Conservation (phyloP, 169 alveolate species). For the Plasmodium adleri region DNA sequence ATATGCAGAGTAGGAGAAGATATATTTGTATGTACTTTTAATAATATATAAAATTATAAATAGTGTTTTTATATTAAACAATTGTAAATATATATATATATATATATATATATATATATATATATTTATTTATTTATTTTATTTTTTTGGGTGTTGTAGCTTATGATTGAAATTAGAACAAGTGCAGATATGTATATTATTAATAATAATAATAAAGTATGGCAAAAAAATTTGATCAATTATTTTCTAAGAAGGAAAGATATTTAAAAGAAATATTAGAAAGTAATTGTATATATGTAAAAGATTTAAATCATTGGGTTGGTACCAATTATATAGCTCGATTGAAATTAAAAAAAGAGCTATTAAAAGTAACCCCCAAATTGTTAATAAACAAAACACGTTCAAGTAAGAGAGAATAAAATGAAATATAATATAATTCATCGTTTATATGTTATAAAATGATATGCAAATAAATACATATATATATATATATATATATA, state of each 20-base stretch:
- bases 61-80: too few relatives aligned
- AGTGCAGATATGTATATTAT: too few relatives aligned
- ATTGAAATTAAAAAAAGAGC: slow-evolving; percentile 47
- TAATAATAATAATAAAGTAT: not conserved
- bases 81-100: too few relatives aligned
- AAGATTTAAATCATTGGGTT: slow-evolving; percentile 52
- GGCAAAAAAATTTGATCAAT: slow-evolving; percentile 36
- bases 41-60: too few relatives aligned
- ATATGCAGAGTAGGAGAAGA: too few relatives aligned
- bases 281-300: slow-evolving; percentile 42
- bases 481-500: not conserved
- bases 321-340: slow-evolving; percentile 35
- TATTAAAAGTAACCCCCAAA: slow-evolving; percentile 38
- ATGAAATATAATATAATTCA: not conserved
- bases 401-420: slow-evolving; percentile 20
- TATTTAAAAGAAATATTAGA: slow-evolving; percentile 62
- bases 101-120: too few relatives aligned
- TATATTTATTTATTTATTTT: slow-evolving; percentile 24
- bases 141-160: not conserved
- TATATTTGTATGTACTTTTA: too few relatives aligned
- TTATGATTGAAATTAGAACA: too few relatives aligned
- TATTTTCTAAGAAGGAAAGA: slow-evolving; percentile 63
- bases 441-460: not conserved
- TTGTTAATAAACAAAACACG: slow-evolving; percentile 49
- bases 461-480: not conserved